A percentile compares a stretch with the other conserved stretches of the same genome.
Conservation (phyloP, 2,329 filamentous ascomycete species). For the Amylocarpus encephaloides region DNA sequence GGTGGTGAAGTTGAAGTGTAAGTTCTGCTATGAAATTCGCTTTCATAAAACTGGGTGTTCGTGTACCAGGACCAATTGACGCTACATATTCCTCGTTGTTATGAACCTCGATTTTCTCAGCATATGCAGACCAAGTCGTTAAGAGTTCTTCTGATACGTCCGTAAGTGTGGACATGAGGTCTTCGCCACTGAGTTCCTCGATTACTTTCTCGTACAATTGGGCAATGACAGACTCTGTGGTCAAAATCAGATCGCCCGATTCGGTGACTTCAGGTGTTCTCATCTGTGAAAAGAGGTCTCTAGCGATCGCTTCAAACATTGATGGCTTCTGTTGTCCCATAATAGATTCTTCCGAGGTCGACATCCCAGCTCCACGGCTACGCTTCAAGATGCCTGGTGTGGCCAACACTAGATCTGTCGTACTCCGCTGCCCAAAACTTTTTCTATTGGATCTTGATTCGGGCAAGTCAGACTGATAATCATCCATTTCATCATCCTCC, state of each 20-base stretch:
- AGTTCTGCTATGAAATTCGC: conserved; percentile 74
- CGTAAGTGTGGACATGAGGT: conserved; percentile 51
- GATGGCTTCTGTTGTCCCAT: conserved; percentile 13
- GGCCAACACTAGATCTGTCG: conserved; percentile 39
- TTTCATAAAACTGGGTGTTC: conserved; percentile 61
- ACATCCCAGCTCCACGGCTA: conserved; percentile 12
- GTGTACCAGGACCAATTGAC: conserved; percentile 59
- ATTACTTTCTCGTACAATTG: conserved; percentile 59
- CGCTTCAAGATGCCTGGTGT: conserved; percentile 13
- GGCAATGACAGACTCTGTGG: conserved; percentile 66
- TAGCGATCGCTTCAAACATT: conserved; percentile 61
- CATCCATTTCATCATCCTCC: conserved; percentile 30
- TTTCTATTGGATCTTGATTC: conserved; percentile 23
- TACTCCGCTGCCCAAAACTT: conserved; percentile 35
- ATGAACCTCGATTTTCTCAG: conserved; percentile 39
- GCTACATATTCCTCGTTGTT: conserved; percentile 48
- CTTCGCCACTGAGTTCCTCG: conserved; percentile 47
- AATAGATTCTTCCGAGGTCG: conserved; percentile 16
- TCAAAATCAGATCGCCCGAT: conserved; percentile 62
- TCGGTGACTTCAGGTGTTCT: conserved; percentile 59
- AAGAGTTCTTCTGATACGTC: conserved; percentile 46
- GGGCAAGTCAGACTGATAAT: conserved; percentile 26
- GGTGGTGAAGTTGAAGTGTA: conserved; percentile 73
- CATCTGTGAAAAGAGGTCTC: conserved; percentile 56
- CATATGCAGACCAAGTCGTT: conserved; percentile 49